Base-by-base conservation (phyloP, 495 filamentous ascomycete genomes). In the Rhypophila decipiens region DNA sequence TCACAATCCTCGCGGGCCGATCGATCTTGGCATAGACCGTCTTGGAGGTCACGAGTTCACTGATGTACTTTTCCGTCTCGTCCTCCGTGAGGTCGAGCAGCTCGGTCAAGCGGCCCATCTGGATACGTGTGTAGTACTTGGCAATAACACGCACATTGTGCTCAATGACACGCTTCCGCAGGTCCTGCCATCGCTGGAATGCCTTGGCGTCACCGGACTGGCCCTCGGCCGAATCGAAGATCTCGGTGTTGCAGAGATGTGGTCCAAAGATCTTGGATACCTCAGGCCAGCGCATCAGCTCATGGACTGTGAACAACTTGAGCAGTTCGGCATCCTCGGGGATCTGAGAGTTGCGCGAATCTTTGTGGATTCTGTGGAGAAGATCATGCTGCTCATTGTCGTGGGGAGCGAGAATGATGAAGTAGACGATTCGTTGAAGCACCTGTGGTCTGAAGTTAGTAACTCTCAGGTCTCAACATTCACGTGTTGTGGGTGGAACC, bases 311-410 rank as follows among this genome's bases (percentile, higher is more conserved):
- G 69, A 97, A 98, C 39, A 88, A 79, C 68, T 94, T 93, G 24
- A 98, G 75, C 3, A 98, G 78, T 55, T 85, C 77, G 17, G 83
- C 79, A 49, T 95, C 90, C 42, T 80, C 70, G 29, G 87, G 75
- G 22, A 95, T 76, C 51, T 78, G 78, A 3, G 78, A 65, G 52
- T 85, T 80, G 31, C 86, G 81, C 36, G 78, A 59, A 58, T 89
- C 85, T 53, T 73, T 70, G 65, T 88, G 80, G 59, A 97, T 84
- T 55, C 93, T 88, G 69, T 98, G 93, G 51, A 98, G 78, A 39
- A 98, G 86, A 52, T 98, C 93, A 58, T 89, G 91, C 69, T 98
- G 93, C 61, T 98, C 93, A 69, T 98, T 98, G 74, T 96, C 91
- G 70, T 97, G 88, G 10, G 94, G 90, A 8, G 93, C 85, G 47